Percentiles rank a stretch among this genome's conserved stretches.
phyloP scores from a whole-genome alignment of 2,329 filamentous ascomycete species.

The Chrysoporthe deuterocubensis region DNA sequence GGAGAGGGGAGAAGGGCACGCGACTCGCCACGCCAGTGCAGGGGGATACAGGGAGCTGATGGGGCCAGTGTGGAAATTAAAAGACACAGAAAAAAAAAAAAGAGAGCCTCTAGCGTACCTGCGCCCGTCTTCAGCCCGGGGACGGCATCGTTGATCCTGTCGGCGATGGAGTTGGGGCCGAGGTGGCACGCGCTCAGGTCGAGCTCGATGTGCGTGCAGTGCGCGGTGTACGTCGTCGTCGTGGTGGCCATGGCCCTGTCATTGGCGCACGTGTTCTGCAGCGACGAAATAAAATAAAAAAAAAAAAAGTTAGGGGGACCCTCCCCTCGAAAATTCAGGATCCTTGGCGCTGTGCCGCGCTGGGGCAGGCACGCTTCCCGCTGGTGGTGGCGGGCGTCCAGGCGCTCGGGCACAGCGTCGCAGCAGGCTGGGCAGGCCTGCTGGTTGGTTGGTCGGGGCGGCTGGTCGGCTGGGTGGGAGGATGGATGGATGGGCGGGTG shows the following conservation, averaged over 20 bases:
- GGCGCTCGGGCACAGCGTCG: neutral
- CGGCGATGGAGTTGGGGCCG: constrained; percentile 50
- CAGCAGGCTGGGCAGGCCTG: no score
- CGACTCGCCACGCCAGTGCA: neutral
- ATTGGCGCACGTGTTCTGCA: constrained; percentile 13
- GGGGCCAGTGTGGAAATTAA: neutral
- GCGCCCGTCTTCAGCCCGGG: constrained; percentile 64
- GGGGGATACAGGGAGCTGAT: constrained; percentile 24
- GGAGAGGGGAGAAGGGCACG: neutral
- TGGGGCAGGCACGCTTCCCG: neutral
- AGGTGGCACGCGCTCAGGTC: constrained; percentile 51
- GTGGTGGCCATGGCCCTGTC: constrained; percentile 26
- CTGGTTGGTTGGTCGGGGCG: no score
- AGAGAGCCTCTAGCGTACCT: constrained; percentile 45
- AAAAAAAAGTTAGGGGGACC: neutral
- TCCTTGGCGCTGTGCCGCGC: neutral
- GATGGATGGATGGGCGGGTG: no score
- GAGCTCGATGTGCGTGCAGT: constrained; percentile 43
- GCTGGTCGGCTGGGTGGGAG: no score
- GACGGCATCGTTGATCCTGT: constrained; percentile 58
- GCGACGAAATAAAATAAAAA: neutral
- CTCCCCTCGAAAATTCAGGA: neutral
- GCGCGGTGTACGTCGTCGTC: constrained; percentile 10
- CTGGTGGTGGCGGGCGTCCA: neutral
- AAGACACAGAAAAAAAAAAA: constrained; percentile 27